A percentile compares a stretch with the other conserved stretches of the same genome.
phyloP scores from a whole-genome alignment of 148 eudicot species.

The Polygonum aviculare region DNA sequence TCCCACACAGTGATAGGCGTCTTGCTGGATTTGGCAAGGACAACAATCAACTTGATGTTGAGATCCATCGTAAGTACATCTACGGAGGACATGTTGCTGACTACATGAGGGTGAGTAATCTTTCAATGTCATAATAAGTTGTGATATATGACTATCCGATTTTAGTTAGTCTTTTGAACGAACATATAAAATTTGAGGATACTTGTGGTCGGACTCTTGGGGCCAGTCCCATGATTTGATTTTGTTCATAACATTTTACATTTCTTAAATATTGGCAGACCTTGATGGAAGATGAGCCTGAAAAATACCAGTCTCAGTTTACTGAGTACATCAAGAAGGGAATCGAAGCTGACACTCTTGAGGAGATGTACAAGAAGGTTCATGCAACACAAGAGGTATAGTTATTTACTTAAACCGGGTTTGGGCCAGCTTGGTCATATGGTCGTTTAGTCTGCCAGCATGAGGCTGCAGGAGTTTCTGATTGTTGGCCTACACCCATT shows the following conservation, averaged over 20 bases:
- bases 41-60: conserved; percentile 59
- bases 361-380: conserved; percentile 55
- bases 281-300: conserved; percentile 64
- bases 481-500: too few species aligned
- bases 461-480: too few species aligned
- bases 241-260: neutral
- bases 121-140: neutral
- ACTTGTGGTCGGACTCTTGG: neutral
- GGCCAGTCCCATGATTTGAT: neutral
- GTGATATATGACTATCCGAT: neutral
- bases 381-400: conserved; percentile 20
- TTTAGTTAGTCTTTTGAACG: neutral
- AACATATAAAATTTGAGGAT: neutral
- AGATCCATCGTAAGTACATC: conserved; percentile 58
- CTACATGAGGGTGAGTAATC: conserved; percentile 40
- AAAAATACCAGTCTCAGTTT: conserved; percentile 64
- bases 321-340: conserved; percentile 37
- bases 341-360: conserved; percentile 46
- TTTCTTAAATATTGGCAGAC: conserved; percentile 15
- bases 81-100: conserved; percentile 69
- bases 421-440: too few species aligned
- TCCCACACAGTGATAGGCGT: conserved; percentile 77
- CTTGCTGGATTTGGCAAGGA: conserved; percentile 72
- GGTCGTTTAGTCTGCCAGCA: too few species aligned
- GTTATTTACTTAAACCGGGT: too few species aligned